Conservation (phyloP, 495 filamentous ascomycete genomes). For the Pyronema domesticum region DNA sequence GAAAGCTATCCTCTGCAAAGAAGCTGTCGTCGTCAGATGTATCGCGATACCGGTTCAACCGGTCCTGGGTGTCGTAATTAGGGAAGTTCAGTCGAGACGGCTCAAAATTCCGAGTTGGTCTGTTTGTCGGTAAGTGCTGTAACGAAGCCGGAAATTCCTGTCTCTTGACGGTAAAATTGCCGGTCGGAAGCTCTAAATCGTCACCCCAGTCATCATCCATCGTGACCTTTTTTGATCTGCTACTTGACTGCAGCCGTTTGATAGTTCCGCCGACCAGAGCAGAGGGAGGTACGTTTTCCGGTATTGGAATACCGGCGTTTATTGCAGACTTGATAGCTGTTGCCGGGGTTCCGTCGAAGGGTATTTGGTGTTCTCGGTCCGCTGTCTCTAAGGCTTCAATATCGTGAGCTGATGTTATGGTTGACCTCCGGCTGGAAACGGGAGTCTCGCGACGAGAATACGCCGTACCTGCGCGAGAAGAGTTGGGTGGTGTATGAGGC, state of each 20-base stretch:
- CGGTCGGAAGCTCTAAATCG: conserved; percentile 62
- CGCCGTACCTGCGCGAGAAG: conserved; percentile 18
- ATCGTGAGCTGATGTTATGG: conserved; percentile 20
- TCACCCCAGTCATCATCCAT: conserved; percentile 75
- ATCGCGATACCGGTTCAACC: conserved; percentile 44
- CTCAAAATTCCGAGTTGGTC: conserved; percentile 26
- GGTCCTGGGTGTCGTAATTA: conserved; percentile 14
- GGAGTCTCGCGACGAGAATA: conserved; percentile 23
- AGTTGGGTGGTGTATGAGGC: conserved; percentile 12
- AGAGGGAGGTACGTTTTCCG: conserved; percentile 75
- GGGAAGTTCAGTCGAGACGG: conserved; percentile 23
- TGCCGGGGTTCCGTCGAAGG: conserved; percentile 22
- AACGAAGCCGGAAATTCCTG: conserved; percentile 49
- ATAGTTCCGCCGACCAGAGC: conserved; percentile 87
- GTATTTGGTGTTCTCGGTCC: conserved; percentile 21
- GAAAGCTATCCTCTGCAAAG: conserved; percentile 37
- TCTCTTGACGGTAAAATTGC: conserved; percentile 45
- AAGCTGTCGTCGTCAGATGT: conserved; percentile 40
- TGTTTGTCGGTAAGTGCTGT: conserved; percentile 18
- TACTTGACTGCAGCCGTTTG: conserved; percentile 71
- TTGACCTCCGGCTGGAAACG: conserved; percentile 22
- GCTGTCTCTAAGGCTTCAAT: conserved; percentile 18
- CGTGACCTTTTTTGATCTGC: conserved; percentile 50
- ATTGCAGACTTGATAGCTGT: conserved; percentile 67
- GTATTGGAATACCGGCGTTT: conserved; percentile 81